These are phyloP conservation scores for Solanum pimpinellifolium DNA, from an alignment of 257 asterid genomes.

Conservation along the genomic window DNA sequence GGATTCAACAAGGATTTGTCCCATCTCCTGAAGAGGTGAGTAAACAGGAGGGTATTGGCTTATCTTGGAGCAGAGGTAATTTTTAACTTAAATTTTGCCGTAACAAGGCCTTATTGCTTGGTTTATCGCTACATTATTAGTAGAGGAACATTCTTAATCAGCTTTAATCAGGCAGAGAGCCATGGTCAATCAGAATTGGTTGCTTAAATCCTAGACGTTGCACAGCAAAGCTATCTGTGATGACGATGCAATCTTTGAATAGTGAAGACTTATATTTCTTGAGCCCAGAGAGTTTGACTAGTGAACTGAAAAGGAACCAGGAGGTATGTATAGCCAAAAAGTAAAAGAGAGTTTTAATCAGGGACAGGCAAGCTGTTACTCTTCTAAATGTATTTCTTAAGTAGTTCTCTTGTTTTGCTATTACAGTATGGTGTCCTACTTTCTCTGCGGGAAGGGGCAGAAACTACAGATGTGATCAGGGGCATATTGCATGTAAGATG, in stretches of 20 bases:
- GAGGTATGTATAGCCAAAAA: slow-evolving; percentile 21
- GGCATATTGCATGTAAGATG: slow-evolving; percentile 62
- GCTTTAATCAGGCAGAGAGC: slow-evolving; percentile 47
- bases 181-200: slow-evolving; percentile 70
- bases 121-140: background rate
- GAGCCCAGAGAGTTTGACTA: slow-evolving; percentile 48
- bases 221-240: slow-evolving; percentile 40
- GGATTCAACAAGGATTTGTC: slow-evolving; percentile 48
- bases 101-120: background rate
- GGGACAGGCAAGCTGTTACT: background rate
- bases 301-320: slow-evolving; percentile 14
- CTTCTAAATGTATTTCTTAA: background rate
- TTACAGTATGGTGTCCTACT: slow-evolving; percentile 54
- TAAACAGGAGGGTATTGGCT: slow-evolving; percentile 49
- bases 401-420: background rate
- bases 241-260: slow-evolving; percentile 40
- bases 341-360: background rate
- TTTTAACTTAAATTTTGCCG: background rate
- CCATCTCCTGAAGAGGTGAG: slow-evolving; percentile 97
- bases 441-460: slow-evolving; percentile 66
- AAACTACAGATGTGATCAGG: slow-evolving; percentile 42
- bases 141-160: slow-evolving; percentile 5
- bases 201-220: slow-evolving; percentile 47
- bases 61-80: slow-evolving; percentile 51
- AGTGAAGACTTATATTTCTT: slow-evolving; percentile 50